phyloP scores from a whole-genome alignment of 2,329 filamentous ascomycete genomes.

The Didymella sp. region DNA sequence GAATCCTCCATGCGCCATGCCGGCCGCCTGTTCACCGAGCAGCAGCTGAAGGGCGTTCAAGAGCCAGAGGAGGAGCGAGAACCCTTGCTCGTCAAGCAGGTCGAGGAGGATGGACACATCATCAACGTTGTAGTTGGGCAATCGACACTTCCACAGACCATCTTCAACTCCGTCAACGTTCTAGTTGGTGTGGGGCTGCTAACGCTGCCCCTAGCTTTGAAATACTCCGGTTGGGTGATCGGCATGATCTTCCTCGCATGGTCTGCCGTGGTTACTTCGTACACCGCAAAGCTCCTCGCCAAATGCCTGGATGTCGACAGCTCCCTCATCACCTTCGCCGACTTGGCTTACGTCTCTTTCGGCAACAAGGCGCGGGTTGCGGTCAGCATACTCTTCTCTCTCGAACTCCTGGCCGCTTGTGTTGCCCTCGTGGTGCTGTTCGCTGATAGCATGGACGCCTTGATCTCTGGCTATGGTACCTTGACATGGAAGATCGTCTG shows the following conservation, averaged over 20 bases:
- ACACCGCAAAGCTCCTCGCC: constrained; percentile 84
- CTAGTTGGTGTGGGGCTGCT: constrained; percentile 89
- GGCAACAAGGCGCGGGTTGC: constrained; percentile 80
- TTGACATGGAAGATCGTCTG: constrained; percentile 86
- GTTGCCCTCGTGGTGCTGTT: constrained; percentile 93
- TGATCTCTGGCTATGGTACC: constrained; percentile 74
- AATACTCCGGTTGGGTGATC: constrained; percentile 86
- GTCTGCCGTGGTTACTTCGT: constrained; percentile 77
- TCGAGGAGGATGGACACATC: constrained; percentile 83
- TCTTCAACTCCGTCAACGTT: constrained; percentile 96
- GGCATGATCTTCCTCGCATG: constrained; percentile 77
- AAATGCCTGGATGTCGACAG: constrained; percentile 88
- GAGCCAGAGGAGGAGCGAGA: constrained; percentile 61
- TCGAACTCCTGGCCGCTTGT: constrained; percentile 86
- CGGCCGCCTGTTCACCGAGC: constrained; percentile 58
- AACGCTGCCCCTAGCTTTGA: constrained; percentile 85
- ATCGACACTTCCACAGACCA: constrained; percentile 92
- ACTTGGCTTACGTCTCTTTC: constrained; percentile 90
- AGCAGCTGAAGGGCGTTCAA: constrained; percentile 52
- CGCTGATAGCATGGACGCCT: constrained; percentile 82
- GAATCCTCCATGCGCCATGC: constrained; percentile 64
- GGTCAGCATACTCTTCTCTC: constrained; percentile 83
- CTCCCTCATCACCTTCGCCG: constrained; percentile 90
- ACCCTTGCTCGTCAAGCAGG: constrained; percentile 84
- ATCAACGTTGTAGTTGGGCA: constrained; percentile 87